Conservation (phyloP, 2,329 filamentous ascomycete genomes). For the Aspergillus candidus region DNA sequence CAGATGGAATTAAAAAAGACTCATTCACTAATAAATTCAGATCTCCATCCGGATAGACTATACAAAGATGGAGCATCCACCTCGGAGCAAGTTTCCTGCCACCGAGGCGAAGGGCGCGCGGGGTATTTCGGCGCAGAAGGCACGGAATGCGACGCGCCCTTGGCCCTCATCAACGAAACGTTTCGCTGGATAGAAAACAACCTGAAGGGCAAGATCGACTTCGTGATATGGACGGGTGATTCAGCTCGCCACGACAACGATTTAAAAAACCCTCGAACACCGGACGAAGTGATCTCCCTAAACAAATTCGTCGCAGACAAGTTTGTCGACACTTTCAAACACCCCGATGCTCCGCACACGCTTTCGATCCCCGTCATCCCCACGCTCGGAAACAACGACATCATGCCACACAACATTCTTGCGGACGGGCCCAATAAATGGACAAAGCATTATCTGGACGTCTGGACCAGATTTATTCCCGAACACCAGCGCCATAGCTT, state of each 20-base stretch:
- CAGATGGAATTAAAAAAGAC: too few relatives aligned
- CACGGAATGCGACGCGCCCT: conserved; percentile 80
- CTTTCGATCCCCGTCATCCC: conserved; percentile 76
- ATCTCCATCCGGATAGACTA: conserved; percentile 85
- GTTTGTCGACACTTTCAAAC: conserved; percentile 67
- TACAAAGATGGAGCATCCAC: conserved; percentile 76
- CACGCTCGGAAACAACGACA: conserved; percentile 94
- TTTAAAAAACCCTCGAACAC: conserved; percentile 67
- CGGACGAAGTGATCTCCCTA: conserved; percentile 67
- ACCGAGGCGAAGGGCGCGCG: conserved; percentile 68
- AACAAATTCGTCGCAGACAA: conserved; percentile 72
- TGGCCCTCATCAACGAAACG: conserved; percentile 75
- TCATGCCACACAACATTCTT: conserved; percentile 94
- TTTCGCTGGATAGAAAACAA: conserved; percentile 81
- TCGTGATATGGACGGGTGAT: conserved; percentile 89
- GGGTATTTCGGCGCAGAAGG: conserved; percentile 80
- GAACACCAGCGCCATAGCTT: conserved; percentile 89
- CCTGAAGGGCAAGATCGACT: conserved; percentile 73
- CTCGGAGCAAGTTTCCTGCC: conserved; percentile 64
- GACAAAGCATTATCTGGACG: conserved; percentile 67
- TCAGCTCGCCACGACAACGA: conserved; percentile 86
- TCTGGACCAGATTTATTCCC: conserved; percentile 85
- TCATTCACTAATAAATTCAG: conserved; percentile 47
- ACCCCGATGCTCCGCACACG: conserved; percentile 48
- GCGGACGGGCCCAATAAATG: conserved; percentile 77